Evolutionary conservation across 208 protist species (phyloP).

Genomic region (Wallacemonas sp.): DNA sequence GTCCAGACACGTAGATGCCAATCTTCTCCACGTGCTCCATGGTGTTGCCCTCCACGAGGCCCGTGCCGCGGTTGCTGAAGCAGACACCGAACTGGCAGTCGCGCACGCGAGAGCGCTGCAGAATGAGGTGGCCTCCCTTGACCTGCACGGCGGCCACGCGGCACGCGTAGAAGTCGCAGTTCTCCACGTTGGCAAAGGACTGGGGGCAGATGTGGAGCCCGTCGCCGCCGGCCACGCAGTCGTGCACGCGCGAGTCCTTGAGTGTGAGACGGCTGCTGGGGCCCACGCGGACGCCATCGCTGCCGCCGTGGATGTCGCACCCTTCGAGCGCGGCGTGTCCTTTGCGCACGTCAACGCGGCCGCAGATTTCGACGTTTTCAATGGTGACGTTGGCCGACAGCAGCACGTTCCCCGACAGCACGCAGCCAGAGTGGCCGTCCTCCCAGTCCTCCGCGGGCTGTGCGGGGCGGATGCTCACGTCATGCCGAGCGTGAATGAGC

Average conservation of each 20-base stretch:
- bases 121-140: slow-evolving; percentile 37
- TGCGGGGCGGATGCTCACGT: slow-evolving; percentile 47
- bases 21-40: slow-evolving; percentile 80
- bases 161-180: slow-evolving; percentile 86
- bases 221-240: slow-evolving; percentile 70
- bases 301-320: slow-evolving; percentile 79
- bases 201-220: slow-evolving; percentile 79
- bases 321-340: slow-evolving; percentile 67
- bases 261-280: slow-evolving; percentile 47
- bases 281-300: slow-evolving; percentile 77
- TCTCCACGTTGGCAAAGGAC: slow-evolving; percentile 60
- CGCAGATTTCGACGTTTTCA: slow-evolving; percentile 50
- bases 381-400: slow-evolving; percentile 54
- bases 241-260: slow-evolving; percentile 61
- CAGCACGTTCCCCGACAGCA: slow-evolving; percentile 59
- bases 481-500: slow-evolving; percentile 49
- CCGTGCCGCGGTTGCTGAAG: slow-evolving; percentile 49
- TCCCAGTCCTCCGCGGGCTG: slow-evolving; percentile 33
- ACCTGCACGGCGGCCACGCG: slow-evolving; percentile 82
- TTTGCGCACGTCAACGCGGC: slow-evolving; percentile 73
- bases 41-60: slow-evolving; percentile 71
- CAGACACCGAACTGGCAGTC: slow-evolving; percentile 81
- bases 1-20: slow-evolving; percentile 74
- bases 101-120: slow-evolving; percentile 71
- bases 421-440: slow-evolving; percentile 38